These are phyloP conservation scores for Ligustrum vulgare DNA, from an alignment of 257 asterid genomes.

Conservation along the genomic window DNA sequence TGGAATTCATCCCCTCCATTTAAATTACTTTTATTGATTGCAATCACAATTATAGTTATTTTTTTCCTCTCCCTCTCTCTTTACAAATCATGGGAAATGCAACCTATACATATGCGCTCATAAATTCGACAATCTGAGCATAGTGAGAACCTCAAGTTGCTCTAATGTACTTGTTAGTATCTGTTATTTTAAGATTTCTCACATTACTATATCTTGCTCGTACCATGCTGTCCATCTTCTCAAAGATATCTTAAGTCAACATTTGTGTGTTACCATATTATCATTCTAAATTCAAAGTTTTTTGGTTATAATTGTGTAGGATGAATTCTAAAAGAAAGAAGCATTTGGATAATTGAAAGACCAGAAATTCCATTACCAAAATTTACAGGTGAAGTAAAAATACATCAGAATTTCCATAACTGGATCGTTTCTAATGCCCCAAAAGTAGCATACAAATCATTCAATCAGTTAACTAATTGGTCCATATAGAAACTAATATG, in stretches of 20 bases:
- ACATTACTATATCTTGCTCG: neutral
- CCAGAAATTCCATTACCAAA: no score
- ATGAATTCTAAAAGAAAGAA: no score
- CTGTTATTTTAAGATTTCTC: neutral
- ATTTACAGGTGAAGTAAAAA: no score
- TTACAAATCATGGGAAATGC: neutral
- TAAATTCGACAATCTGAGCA: neutral
- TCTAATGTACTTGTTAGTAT: neutral
- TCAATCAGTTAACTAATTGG: no score
- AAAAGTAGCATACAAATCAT: no score
- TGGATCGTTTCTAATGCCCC: no score
- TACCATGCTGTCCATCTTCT: neutral
- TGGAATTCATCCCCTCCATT: neutral
- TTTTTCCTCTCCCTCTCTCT: no score
- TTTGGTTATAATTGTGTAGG: neutral
- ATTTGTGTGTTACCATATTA: no score
- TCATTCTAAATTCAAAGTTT: neutral
- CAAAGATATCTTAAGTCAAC: neutral
- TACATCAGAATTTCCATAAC: no score
- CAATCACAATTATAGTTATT: neutral
- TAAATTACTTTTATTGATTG: no score
- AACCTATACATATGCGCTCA: neutral
- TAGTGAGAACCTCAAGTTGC: neutral
- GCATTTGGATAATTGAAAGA: no score
- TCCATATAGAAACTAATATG: no score